Base-by-base conservation (phyloP, 176 grass and related monocot genomes). In the Lolium perenne region DNA sequence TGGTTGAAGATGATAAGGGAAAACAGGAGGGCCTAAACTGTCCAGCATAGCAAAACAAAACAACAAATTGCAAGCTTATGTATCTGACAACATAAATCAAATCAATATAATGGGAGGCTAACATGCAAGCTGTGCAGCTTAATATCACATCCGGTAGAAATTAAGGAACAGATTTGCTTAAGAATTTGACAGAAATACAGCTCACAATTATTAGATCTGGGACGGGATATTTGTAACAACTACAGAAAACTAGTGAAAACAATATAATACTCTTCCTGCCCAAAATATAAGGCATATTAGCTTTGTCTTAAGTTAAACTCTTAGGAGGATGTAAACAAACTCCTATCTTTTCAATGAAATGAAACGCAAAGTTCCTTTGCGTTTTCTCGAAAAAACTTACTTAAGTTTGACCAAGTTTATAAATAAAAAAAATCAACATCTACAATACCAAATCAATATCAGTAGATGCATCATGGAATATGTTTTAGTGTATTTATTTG, bases 151-250 rank as follows among this genome's bases (percentile, higher is more conserved):
- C 32, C 65, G 20, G 5, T 40, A 77, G 50, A 58, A 53, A 56
- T 32, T 82, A 82, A 82, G 53, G 16, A 10, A 71, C 10, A 21
- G 65, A 67, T 87, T 82, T 35, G 1, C 79, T 57, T 48, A 20
- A 59, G 16, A 76, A 17, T 38, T 82, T 66, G 71, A 76, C 16
- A 68, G 18, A 77, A 77, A 72, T 80, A 46, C 0, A 60, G 9
- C 7, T 61, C 26, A 23, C 50, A 9, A 14, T 50, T 72, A 86
- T 6, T 35, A 49, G 12, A 83, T 58, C 10, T 23, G 20, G 48
- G 69, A 47, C n/a, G 26, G 54, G 35, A 17, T 4, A 56, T 77
- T 77, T 57, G 38, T 10, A 38, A 57, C 29, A 77, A 77, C 35
- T 77, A 49, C 0, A n/a, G 38, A 49, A 29, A 82, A 58, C 29